A percentile compares a stretch with the other conserved stretches of the same genome.
Conservation (phyloP, 805 yeast species). For the Kazachstania bromeliacearum region DNA sequence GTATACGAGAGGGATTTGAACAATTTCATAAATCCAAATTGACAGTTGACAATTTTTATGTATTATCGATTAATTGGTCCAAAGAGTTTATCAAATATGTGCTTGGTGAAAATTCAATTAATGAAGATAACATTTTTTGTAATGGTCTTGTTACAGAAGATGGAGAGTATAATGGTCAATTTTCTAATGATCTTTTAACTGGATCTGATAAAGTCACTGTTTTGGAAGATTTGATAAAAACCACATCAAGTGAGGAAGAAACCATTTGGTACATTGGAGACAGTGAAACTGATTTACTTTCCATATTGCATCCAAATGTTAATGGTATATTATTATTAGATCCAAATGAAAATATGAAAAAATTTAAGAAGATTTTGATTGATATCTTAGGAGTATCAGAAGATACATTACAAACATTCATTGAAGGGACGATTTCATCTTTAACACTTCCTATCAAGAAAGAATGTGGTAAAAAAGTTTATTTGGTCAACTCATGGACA, state of each 20-base stretch:
- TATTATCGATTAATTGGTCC: conserved; percentile 28
- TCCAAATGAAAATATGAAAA: conserved; percentile 13
- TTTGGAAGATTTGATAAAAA: conserved; percentile 8
- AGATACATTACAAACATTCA: not conserved
- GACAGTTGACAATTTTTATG: conserved; percentile 8
- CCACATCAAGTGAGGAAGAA: not conserved
- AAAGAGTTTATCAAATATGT: conserved; percentile 18
- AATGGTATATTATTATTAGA: conserved; percentile 21
- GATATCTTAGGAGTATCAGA: conserved; percentile 11
- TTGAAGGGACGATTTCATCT: not conserved
- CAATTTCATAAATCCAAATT: conserved; percentile 5
- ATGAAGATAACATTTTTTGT: conserved; percentile 15
- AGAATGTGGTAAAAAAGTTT: not conserved
- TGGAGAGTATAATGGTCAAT: conserved; percentile 16
- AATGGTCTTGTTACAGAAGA: conserved; percentile 14
- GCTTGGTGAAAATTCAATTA: conserved; percentile 6
- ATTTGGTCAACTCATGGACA: conserved; percentile 4
- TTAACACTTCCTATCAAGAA: not conserved
- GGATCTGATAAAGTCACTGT: conserved; percentile 22
- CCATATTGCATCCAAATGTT: conserved; percentile 20
- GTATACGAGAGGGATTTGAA: conserved; percentile 13
- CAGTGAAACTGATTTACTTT: conserved; percentile 26
- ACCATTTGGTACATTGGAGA: conserved; percentile 27
- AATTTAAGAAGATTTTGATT: conserved; percentile 13
- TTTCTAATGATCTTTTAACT: conserved; percentile 17